Evolutionary conservation across 2,329 filamentous ascomycete genomes (phyloP).

Genomic region (Thielaviopsis populi): DNA sequence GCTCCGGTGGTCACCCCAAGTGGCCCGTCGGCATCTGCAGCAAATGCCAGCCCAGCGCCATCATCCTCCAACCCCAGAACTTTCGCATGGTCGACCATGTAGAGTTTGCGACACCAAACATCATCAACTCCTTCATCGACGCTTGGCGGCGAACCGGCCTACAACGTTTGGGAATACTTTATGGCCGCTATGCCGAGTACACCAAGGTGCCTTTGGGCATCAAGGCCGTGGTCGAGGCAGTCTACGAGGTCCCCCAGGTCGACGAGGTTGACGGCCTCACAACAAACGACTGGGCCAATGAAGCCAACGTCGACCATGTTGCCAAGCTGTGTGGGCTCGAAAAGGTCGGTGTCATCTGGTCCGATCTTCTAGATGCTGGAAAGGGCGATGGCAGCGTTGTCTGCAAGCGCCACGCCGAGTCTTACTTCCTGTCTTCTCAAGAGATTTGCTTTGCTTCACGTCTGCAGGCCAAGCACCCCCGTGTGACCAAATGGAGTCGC

Average conservation of each 20-base stretch:
- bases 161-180: slow-evolving; percentile 79
- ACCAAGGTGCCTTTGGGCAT: slow-evolving; percentile 82
- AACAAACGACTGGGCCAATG: slow-evolving; percentile 69
- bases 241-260: slow-evolving; percentile 88
- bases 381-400: slow-evolving; percentile 70
- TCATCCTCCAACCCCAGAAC: slow-evolving; percentile 81
- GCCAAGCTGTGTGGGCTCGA: slow-evolving; percentile 73
- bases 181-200: slow-evolving; percentile 83
- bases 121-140: slow-evolving; percentile 82
- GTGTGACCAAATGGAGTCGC: slow-evolving; percentile 92
- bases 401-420: slow-evolving; percentile 92
- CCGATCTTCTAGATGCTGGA: slow-evolving; percentile 73
- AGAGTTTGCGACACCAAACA: slow-evolving; percentile 71
- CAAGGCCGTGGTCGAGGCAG: slow-evolving; percentile 91
- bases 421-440: slow-evolving; percentile 82
- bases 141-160: slow-evolving; percentile 77
- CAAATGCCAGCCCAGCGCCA: slow-evolving; percentile 94
- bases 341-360: slow-evolving; percentile 86
- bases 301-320: slow-evolving; percentile 64
- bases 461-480: slow-evolving; percentile 75
- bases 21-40: slow-evolving; percentile 97
- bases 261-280: slow-evolving; percentile 82
- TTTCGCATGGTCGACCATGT: slow-evolving; percentile 98
- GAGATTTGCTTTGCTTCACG: slow-evolving; percentile 83
- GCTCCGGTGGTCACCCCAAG: slow-evolving; percentile 78